These are phyloP conservation scores for Fusarium mexicanum DNA, from an alignment of 2,329 filamentous ascomycete genomes.

Conservation along the genomic window DNA sequence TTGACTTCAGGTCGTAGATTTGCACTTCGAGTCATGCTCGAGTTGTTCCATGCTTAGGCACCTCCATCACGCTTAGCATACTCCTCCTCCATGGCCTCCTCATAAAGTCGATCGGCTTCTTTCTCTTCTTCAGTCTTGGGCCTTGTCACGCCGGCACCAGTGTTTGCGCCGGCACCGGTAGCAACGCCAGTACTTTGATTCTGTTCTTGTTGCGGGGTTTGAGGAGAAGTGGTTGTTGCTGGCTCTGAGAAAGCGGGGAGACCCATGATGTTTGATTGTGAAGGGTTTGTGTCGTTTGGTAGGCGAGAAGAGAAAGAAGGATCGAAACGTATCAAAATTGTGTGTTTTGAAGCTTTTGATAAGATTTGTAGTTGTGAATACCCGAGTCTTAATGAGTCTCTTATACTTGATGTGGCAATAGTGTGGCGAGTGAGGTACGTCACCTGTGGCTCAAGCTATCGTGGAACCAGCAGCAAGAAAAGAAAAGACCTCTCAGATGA, in stretches of 20 bases:
- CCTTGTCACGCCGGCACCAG: constrained; percentile 57
- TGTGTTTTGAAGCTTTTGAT: not conserved
- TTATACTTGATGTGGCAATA: constrained; percentile 39
- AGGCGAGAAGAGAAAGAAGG: not conserved
- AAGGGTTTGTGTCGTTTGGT: not conserved
- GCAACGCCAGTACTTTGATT: constrained; percentile 26
- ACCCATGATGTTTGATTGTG: constrained; percentile 41
- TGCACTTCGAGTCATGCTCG: not conserved
- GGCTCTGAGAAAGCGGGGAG: constrained; percentile 38
- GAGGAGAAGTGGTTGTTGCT: not conserved
- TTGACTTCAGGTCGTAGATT: not conserved
- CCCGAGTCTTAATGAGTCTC: constrained; percentile 2
- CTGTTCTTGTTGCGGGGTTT: constrained; percentile 24
- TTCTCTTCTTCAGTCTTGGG: constrained; percentile 60
- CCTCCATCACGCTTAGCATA: constrained; percentile 66
- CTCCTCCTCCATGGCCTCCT: constrained; percentile 65
- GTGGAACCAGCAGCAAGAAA: not conserved
- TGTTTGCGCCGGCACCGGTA: constrained; percentile 59
- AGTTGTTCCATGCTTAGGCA: constrained; percentile 43
- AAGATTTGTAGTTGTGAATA: not conserved
- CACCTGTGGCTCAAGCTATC: constrained; percentile 41
- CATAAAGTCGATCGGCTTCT: constrained; percentile 61
- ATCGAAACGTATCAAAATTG: not conserved
- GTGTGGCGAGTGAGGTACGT: constrained; percentile 44
- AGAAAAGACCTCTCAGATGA: not conserved